Base-by-base conservation (phyloP, 441 rosid species). In the Erysimum pusillum region DNA sequence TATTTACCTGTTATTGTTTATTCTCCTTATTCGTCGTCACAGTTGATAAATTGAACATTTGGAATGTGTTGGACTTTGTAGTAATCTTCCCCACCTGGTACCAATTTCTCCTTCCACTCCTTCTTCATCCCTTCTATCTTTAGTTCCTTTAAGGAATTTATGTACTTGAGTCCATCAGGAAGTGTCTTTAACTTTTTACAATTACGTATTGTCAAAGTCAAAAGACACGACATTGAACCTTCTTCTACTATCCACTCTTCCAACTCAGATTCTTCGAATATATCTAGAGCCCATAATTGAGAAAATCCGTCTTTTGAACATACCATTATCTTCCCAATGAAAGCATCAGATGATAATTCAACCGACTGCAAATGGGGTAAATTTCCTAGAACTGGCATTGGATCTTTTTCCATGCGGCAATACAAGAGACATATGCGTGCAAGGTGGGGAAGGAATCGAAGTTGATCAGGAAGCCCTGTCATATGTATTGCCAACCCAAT, bases 401-500 rank as follows among this genome's bases (percentile, higher is more conserved):
- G 69, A 49, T 62, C 63, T 45, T 70, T 54, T 18, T 70, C 57
- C 36, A 41, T 39, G 5, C 1, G 7, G 41, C 65, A 38, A 1
- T 0, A 0, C 0, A 0, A 0, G 15, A 58, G n/a, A 2, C 0
- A 0, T 34, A 58, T 35, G 2, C 1, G 1, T 5, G 14, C 28
- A 58, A 58, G 14, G 25, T 58, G 4, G 4, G 14, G 22, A 58
- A 25, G 63, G 4, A 58, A 34, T 15, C 0, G 63, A 34, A 4
- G 4, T 4, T n/a, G 42, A 34, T 9, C 25, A 4, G 42, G 13
- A 4, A 57, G 0, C 25, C 1, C 9, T 53, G 58, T 4, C 34
- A 25, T 5, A 22, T 0, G 9, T 4, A 53, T 13, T 2, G 0
- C 0, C 58, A 53, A 53, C 0, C 1, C 4, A 0, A 25, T 1